phyloP scores from a whole-genome alignment of 768 basidiomycete species.

The Calocybe indica region DNA sequence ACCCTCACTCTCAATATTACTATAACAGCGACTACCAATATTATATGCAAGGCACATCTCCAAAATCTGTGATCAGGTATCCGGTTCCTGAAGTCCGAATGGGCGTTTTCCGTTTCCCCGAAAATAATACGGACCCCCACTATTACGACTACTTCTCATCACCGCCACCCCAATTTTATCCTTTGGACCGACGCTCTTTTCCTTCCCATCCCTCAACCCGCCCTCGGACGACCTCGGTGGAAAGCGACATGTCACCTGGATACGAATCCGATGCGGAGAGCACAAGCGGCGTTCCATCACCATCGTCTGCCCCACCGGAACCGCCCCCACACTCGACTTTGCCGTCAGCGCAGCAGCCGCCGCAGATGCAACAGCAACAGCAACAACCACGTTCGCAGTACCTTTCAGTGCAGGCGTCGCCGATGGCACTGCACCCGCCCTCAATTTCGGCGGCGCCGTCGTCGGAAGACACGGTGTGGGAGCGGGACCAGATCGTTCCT shows the following conservation, averaged over 20 bases:
- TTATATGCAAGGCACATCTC: not conserved
- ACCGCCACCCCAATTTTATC: constrained; percentile 3
- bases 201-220: constrained; percentile 4
- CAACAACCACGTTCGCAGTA: constrained; percentile 5
- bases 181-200: constrained; percentile 6
- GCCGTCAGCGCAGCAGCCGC: too few relatives aligned
- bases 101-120: constrained; percentile 18
- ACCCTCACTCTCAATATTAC: constrained; percentile 20
- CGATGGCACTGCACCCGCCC: constrained; percentile 6
- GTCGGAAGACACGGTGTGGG: constrained; percentile 26
- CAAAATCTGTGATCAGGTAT: constrained; percentile 5
- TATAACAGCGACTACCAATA: constrained; percentile 12
- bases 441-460: constrained; percentile 16
- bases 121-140: constrained; percentile 5
- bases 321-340: constrained; percentile 6
- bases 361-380: too few relatives aligned
- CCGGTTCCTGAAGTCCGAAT: constrained; percentile 9
- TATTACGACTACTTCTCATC: not conserved
- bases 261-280: constrained; percentile 33
- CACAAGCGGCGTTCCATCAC: constrained; percentile 16
- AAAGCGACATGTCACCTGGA: constrained; percentile 28
- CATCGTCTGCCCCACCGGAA: constrained; percentile 7
- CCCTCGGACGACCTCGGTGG: constrained; percentile 15
- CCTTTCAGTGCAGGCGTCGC: constrained; percentile 1
- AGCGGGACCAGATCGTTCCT: constrained; percentile 11